These are phyloP conservation scores for Penicillium brevicompactum DNA, from an alignment of 2,329 filamentous ascomycete species.

Conservation along the genomic window DNA sequence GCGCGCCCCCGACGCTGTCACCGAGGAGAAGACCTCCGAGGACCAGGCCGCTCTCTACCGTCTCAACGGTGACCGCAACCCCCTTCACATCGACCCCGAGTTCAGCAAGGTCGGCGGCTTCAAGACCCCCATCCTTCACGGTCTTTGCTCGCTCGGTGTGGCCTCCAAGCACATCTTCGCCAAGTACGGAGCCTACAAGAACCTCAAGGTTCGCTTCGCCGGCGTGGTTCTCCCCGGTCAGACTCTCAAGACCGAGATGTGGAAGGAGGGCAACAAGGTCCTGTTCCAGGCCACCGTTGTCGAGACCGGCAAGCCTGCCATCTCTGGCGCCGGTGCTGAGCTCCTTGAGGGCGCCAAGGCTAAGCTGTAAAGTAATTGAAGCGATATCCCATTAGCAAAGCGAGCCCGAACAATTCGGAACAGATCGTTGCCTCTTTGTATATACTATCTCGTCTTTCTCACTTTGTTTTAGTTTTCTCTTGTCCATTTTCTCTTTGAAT, in stretches of 20 bases:
- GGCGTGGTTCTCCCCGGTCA: conserved; percentile 83
- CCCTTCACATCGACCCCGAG: conserved; percentile 89
- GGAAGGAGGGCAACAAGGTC: conserved; percentile 79
- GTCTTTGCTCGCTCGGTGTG: conserved; percentile 93
- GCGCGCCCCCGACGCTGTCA: conserved; percentile 75
- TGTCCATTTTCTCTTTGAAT: not conserved
- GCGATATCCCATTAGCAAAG: conserved; percentile 20
- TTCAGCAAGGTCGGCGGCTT: conserved; percentile 97
- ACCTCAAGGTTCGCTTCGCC: conserved; percentile 90
- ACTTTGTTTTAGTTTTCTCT: not conserved
- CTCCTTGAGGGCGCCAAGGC: conserved; percentile 57
- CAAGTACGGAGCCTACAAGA: conserved; percentile 80
- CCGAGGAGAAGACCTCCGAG: conserved; percentile 82
- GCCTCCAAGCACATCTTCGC: conserved; percentile 87
- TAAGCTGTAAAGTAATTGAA: conserved; percentile 50
- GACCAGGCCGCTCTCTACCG: conserved; percentile 95
- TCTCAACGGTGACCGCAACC: conserved; percentile 92
- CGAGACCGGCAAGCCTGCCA: conserved; percentile 88
- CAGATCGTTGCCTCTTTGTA: conserved; percentile 26
- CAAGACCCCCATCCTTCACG: conserved; percentile 90
- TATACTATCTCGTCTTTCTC: conserved; percentile 21
- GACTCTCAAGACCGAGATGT: conserved; percentile 92
- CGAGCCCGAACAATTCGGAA: conserved; percentile 15
- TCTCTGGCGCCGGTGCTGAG: conserved; percentile 79
- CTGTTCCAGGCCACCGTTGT: conserved; percentile 87